A percentile compares a stretch with the other conserved stretches of the same genome.
These are phyloP conservation scores for Clonostachys rosea DNA, from an alignment of 2,329 filamentous ascomycete species.

Conservation along the genomic window DNA sequence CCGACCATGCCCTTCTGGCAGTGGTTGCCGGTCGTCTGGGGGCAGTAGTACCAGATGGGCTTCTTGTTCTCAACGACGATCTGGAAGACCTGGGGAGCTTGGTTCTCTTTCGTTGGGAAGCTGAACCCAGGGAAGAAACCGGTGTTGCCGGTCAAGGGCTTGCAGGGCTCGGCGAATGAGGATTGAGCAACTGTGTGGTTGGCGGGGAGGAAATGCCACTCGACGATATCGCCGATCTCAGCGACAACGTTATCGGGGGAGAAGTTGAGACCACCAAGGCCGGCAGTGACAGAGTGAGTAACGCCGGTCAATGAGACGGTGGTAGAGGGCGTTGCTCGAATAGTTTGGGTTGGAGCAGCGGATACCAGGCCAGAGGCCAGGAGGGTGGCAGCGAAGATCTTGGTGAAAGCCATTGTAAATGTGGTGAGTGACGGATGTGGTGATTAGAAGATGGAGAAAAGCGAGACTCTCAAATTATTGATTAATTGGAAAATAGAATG, in stretches of 20 bases:
- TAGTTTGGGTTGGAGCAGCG: conserved; percentile 20
- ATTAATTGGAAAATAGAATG: background rate
- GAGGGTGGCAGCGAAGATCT: conserved; percentile 39
- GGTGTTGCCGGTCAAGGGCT: conserved; percentile 24
- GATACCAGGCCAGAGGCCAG: conserved; percentile 36
- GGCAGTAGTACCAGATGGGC: conserved; percentile 40
- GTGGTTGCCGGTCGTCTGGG: conserved; percentile 32
- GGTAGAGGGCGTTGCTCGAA: conserved; percentile 14
- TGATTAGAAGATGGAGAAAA: background rate
- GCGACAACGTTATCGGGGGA: conserved; percentile 44
- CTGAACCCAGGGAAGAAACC: conserved; percentile 42
- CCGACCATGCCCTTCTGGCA: conserved; percentile 43
- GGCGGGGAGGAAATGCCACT: conserved; percentile 48
- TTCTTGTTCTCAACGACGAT: conserved; percentile 28
- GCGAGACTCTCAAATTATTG: background rate
- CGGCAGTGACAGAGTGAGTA: conserved; percentile 39
- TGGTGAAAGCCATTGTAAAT: conserved; percentile 36
- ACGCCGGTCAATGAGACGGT: conserved; percentile 29
- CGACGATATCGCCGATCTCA: conserved; percentile 40
- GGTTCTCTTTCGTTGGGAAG: conserved; percentile 25
- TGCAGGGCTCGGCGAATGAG: conserved; percentile 34
- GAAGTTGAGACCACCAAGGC: conserved; percentile 39
- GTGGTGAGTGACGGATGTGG: background rate
- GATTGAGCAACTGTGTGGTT: conserved; percentile 45
- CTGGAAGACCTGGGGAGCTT: conserved; percentile 36